These are phyloP conservation scores for Venturia carpophila DNA, from an alignment of 2,329 filamentous ascomycete species.

Conservation along the genomic window DNA sequence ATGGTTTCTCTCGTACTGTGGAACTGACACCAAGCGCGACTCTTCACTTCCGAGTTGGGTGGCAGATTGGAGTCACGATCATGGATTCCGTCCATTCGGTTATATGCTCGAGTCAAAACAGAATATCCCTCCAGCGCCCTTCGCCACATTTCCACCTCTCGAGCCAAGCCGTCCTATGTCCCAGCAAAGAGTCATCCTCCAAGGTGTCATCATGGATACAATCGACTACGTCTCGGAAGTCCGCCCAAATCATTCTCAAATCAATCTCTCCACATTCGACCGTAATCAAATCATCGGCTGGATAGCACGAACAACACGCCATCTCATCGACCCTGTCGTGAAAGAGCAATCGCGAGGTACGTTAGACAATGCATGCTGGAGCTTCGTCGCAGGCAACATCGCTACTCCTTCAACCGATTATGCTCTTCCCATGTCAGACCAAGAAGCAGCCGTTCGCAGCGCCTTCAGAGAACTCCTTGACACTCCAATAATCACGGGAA, in stretches of 20 bases:
- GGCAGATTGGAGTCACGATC: background rate
- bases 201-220: background rate
- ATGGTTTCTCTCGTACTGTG: constrained; percentile 7
- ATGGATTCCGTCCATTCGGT: background rate
- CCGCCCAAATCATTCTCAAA: background rate
- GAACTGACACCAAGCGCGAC: background rate
- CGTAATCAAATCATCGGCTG: background rate
- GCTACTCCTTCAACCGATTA: background rate
- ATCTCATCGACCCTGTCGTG: background rate
- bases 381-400: background rate
- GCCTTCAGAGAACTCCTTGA: background rate
- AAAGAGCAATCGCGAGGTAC: background rate
- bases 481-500: background rate
- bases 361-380: background rate
- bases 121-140: background rate
- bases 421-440: background rate
- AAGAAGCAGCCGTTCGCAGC: background rate
- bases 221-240: constrained; percentile 7
- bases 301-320: background rate
- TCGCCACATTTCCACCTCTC: background rate
- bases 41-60: background rate
- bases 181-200: background rate
- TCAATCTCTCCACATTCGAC: background rate
- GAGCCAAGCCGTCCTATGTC: background rate
- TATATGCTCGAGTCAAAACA: background rate